A percentile compares a stretch with the other conserved stretches of the same genome.
phyloP scores from a whole-genome alignment of 1,139 yeast species.

The Sugiyamaella sp. region DNA sequence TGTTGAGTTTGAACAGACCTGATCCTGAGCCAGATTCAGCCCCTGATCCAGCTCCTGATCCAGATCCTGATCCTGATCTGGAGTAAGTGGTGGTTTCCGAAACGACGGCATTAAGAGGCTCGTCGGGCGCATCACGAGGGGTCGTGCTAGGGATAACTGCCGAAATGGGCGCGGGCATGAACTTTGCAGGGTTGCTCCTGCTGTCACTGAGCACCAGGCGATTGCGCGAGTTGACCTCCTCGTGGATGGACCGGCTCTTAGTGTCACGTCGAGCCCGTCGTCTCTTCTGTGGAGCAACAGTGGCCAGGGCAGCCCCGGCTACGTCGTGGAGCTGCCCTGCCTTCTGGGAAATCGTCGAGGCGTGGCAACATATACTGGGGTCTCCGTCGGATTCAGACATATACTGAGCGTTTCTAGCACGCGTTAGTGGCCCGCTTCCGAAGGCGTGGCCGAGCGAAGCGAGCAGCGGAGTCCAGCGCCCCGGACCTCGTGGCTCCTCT shows the following conservation, averaged over 20 bases:
- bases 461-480: too few relatives aligned
- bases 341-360: constrained; percentile 5
- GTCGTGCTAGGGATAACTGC: background rate
- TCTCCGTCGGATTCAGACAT: constrained; percentile 29
- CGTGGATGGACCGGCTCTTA: background rate
- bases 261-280: constrained; percentile 2
- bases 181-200: background rate
- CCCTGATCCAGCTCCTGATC: too few relatives aligned
- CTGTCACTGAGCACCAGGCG: background rate
- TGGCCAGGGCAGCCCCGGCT: constrained; percentile 13
- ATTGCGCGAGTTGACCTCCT: background rate
- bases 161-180: background rate
- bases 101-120: background rate
- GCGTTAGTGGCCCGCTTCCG: too few relatives aligned
- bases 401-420: too few relatives aligned
- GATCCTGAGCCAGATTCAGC: too few relatives aligned
- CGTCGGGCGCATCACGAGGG: background rate
- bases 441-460: too few relatives aligned
- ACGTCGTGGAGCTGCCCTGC: constrained; percentile 10
- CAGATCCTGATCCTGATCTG: too few relatives aligned
- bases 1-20: background rate
- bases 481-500: too few relatives aligned
- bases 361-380: constrained; percentile 31
- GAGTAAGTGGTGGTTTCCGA: background rate
- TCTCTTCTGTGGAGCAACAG: constrained; percentile 2